These are phyloP conservation scores for Hericium erinaceus DNA, from an alignment of 768 basidiomycete genomes.

Conservation along the genomic window DNA sequence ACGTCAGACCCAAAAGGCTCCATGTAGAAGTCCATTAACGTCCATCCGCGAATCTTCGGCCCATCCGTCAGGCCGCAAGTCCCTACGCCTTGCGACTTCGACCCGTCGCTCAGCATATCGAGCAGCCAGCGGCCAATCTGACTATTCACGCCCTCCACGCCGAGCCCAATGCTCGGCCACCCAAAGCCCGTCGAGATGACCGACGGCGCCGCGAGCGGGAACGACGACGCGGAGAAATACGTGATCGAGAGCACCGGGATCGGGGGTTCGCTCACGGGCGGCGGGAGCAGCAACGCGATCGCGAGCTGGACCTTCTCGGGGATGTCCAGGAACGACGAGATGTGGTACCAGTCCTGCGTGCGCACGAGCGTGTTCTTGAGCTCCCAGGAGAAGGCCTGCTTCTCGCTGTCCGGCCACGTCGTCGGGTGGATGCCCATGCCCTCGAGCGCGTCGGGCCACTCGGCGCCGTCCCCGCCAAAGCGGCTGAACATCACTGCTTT, in stretches of 20 bases:
- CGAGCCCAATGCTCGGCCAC: conserved; percentile 66
- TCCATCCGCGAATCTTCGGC: conserved; percentile 63
- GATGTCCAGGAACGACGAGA: conserved; percentile 72
- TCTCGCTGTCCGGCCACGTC: conserved; percentile 74
- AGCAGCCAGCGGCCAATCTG: conserved; percentile 68
- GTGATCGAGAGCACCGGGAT: conserved; percentile 56
- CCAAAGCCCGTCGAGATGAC: conserved; percentile 76
- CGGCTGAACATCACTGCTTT: conserved; percentile 81
- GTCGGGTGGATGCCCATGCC: conserved; percentile 84
- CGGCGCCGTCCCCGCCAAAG: conserved; percentile 61
- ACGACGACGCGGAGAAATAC: conserved; percentile 71
- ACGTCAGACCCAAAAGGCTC: conserved; percentile 45
- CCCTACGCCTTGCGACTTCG: conserved; percentile 5
- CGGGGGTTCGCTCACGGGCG: conserved; percentile 20
- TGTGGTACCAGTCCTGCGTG: conserved; percentile 78
- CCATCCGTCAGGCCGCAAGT: conserved; percentile 10
- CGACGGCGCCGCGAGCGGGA: conserved; percentile 75
- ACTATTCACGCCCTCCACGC: conserved; percentile 81
- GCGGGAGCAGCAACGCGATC: conserved; percentile 42
- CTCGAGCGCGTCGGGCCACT: conserved; percentile 60
- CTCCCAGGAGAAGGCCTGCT: conserved; percentile 70
- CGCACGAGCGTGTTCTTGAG: conserved; percentile 60
- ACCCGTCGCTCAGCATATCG: conserved; percentile 29
- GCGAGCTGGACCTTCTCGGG: conserved; percentile 69
- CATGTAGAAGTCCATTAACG: conserved; percentile 62